Base-by-base conservation (phyloP, 2,329 filamentous ascomycete genomes). In the Aspergillus ruber region DNA sequence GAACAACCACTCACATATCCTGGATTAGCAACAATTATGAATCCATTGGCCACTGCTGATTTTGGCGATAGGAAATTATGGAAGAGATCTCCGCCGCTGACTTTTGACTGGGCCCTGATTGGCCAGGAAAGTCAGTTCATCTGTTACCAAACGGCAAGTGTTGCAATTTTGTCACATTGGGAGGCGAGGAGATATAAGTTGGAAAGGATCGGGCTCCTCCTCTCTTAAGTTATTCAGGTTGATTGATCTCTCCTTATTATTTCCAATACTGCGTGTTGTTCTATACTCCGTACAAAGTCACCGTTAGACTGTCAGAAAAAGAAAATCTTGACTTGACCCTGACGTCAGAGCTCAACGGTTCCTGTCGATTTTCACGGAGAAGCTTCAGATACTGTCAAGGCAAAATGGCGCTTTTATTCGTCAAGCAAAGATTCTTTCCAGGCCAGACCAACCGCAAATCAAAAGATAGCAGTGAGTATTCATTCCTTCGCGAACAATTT, bases 371-470 rank as follows among this genome's bases (percentile, higher is more conserved):
- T 35, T 15, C 17, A 17, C 23, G 12, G 25, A 23, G 21, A n/a
- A n/a, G n/a, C 21, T 41, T 20, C 20, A 25, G 5, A 10, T 15
- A 5, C n/a, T 13, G 6, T 15, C 43, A 40, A 41, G 21, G n/a
- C 42, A 56, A 32, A 21, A 70, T 69, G 66, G 66, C 65, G n/a
- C 54, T 69, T n/a, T 50, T 67, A 17, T 69, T 68, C 43, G 38
- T 69, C 50, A 69, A 67, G 48, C 58, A 66, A 42, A 68, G 64
- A 43, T 51, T 70, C 23, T 68, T 68, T 39, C 64, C 66, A 2
- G 25, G 50, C 40, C 21, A 50, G 42, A 48, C 48, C 56, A 36
- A 51, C 55, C 36, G 23, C 47, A 38, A n/a, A 33, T 15, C 48
- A 27, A 53, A 41, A 36, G 33, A 39, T 21, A 39, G 17, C 18